Base-by-base conservation (phyloP, 2,329 filamentous ascomycete genomes). In the Raffaelea arxii region DNA sequence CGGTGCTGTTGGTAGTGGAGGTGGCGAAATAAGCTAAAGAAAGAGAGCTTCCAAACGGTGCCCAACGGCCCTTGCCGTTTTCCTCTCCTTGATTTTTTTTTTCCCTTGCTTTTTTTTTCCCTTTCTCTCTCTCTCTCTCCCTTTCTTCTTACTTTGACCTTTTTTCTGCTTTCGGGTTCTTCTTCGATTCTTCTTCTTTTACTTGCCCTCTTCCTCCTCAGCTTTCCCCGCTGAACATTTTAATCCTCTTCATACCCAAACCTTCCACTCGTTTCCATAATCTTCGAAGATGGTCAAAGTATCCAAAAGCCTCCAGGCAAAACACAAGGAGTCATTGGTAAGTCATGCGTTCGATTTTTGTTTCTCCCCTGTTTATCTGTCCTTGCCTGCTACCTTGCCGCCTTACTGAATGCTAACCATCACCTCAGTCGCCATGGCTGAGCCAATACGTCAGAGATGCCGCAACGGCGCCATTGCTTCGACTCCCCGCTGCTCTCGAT, bases 391-490 rank as follows among this genome's bases (percentile, higher is more conserved):
- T 42, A n/a, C 19, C 41, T 32, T 53, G 22, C 25, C 45, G 41
- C 21, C 35, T 44, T 18, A 12, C 39, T 19, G 16, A 27, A n/a
- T 53, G 19, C 54, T 55, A 36, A 49, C 62, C 64, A 18, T 19
- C 23, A 3, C 27, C 25, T 41, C 55, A 96, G 87, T 95, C 92
- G 64, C 84, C 88, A 55, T 94, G 86, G 74, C 77, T 97, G 54
- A 78, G 83, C 64, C 75, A 84, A 46, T 97, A 90, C 61, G 83
- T 95, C 58, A 72, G 82, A 57, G 73, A 74, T 55, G 81, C 85
- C 43, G 80, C 80, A 54, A 75, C 75, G 48, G 72, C 77, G 54
- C 78, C 88, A 41, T 69, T 96, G 58, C 81, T 84, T 58, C 78
- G 86, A 61, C 75, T 98, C 54, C 86, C 88, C 55, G 70, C 78